phyloP scores from a whole-genome alignment of 768 basidiomycete species.

The Tremella yokohamensis region DNA sequence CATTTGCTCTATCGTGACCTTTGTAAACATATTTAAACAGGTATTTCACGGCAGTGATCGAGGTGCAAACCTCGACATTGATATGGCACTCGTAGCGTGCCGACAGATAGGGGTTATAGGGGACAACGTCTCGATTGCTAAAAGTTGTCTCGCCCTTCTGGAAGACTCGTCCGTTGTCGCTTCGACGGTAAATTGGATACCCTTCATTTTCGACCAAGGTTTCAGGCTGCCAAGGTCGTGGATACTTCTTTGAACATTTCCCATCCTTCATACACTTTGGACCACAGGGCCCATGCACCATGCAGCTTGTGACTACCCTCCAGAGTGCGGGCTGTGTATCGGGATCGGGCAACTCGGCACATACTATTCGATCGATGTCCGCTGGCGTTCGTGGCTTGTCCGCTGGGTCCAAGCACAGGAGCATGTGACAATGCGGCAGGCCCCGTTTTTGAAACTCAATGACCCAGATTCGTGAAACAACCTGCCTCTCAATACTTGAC shows the following conservation, averaged over 20 bases:
- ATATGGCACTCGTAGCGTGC: background rate
- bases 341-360: background rate
- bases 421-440: background rate
- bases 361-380: background rate
- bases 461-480: background rate
- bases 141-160: background rate
- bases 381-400: background rate
- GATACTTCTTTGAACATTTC: background rate
- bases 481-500: background rate
- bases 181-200: background rate
- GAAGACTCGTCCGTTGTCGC: background rate
- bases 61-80: background rate
- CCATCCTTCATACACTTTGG: background rate
- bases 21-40: constrained; percentile 1
- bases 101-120: background rate
- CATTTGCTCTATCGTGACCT: background rate
- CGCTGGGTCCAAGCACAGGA: background rate
- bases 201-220: background rate
- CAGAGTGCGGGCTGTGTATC: background rate
- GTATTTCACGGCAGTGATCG: background rate
- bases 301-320: background rate
- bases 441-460: constrained; percentile 1
- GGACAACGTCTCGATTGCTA: background rate
- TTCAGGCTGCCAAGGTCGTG: background rate
- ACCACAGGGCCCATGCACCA: background rate